Evolutionary conservation across 352 stramenopile species (phyloP), one percentile per base, ranked within the genome.

Genomic region (Phytophthora melonis): DNA sequence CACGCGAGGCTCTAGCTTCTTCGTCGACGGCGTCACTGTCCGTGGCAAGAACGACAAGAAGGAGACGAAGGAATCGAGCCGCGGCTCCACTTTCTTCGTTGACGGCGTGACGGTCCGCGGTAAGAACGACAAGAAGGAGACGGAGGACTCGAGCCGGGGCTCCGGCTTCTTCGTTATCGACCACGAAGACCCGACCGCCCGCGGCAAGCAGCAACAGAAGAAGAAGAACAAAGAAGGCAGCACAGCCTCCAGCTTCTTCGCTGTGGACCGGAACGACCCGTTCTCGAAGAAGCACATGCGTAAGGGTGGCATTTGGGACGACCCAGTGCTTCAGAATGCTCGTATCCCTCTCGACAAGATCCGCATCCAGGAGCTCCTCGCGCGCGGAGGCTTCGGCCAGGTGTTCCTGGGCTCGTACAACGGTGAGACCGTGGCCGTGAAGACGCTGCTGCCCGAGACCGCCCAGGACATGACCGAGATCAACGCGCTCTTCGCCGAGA

Each of bases 381-480:
- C 77, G 18, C 76, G 81, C 19, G 84, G 84, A 2, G 84, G 78
- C 34, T 90, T 87, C 54, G 84, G 84, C 7, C 68, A 87, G 72
- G 84, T 91, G 27, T 87, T 83, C 50, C 57, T 74, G 18, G 84
- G 74, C 0, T 66, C 66, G 19, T 93, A 89, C 66, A 80, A 82
- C 14, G 77, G 62, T 10, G 55, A 89, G 25, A 74, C 70, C 0
- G 82, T 93, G 39, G 86, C 82, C 6, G 82, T 91, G 58, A 93
- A 93, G 74, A 86, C 70, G 21, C 55, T 93, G 30, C 50, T 91
- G 14, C 83, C 78, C 0, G 86, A 86, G 27, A 79, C 73, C 7
- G 74, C 82, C 34, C 76, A 87, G 36, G 68, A 90, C 32, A 87
- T 88, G 66, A 74, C 63, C 30, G 75, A 91, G 63, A 88, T 91